These are phyloP conservation scores for Colletotrichum lupini DNA, from an alignment of 2,329 filamentous ascomycete species.

Conservation along the genomic window DNA sequence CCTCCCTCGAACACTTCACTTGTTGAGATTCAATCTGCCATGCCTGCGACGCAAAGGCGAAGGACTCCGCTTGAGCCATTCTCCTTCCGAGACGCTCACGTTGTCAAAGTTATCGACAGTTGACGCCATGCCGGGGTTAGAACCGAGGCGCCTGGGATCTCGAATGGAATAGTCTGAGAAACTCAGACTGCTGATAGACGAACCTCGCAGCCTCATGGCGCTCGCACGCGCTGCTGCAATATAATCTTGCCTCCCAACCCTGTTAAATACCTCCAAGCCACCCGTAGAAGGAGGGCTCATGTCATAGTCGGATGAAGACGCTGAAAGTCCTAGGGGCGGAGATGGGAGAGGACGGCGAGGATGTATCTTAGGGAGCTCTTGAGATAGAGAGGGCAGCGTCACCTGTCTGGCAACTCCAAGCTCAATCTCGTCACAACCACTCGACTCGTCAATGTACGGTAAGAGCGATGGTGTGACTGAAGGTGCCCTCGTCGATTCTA, in stretches of 20 bases:
- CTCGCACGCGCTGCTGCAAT: background rate
- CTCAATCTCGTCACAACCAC: constrained; percentile 39
- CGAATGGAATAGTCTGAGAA: background rate
- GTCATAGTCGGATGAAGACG: constrained; percentile 40
- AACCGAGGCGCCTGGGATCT: background rate
- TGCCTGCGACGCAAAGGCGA: constrained; percentile 34
- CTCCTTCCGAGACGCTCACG: constrained; percentile 29
- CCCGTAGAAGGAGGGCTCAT: constrained; percentile 33
- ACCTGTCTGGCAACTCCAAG: constrained; percentile 39
- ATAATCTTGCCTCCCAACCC: background rate
- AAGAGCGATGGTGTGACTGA: constrained; percentile 42
- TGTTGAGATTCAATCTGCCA: background rate
- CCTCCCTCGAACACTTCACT: background rate
- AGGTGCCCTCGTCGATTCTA: constrained; percentile 31
- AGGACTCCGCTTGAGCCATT: constrained; percentile 37
- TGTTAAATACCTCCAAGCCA: background rate
- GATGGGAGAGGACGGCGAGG: background rate
- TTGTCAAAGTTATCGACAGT: constrained; percentile 8
- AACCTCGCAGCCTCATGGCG: background rate
- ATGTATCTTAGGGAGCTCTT: background rate
- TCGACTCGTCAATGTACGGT: constrained; percentile 34
- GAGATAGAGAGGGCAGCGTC: background rate
- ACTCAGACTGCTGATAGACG: background rate
- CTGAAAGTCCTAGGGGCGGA: background rate
- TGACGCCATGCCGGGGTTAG: background rate